Conservation (phyloP, 352 stramenopile species). For the Phytopythium litorale region DNA sequence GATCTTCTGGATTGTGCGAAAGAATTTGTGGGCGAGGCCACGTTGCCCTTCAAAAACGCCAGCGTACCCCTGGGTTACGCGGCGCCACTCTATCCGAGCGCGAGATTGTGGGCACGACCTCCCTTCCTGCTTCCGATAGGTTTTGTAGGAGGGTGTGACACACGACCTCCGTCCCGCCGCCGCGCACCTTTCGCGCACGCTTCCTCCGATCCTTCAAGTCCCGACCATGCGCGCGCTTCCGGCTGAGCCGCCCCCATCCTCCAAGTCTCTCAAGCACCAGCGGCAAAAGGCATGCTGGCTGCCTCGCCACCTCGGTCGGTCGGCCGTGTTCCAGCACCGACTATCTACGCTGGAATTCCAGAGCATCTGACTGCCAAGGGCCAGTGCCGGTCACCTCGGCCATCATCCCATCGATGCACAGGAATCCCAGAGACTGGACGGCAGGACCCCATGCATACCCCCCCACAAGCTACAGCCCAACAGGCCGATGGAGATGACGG, state of each 20-base stretch:
- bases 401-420: background rate
- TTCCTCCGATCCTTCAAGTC: slow-evolving; percentile 9
- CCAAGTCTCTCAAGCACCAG: background rate
- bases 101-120: background rate
- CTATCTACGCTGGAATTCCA: background rate
- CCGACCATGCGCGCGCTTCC: background rate
- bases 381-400: background rate
- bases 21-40: background rate
- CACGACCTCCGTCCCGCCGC: slow-evolving; percentile 1
- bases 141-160: background rate
- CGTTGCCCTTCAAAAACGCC: background rate
- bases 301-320: no score
- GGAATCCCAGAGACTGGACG: background rate
- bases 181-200: slow-evolving; percentile 7
- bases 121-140: background rate
- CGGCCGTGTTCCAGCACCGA: background rate
- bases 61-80: slow-evolving; percentile 1
- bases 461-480: no score
- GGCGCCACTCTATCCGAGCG: background rate
- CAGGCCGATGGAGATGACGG: no score
- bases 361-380: background rate
- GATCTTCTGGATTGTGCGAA: background rate
- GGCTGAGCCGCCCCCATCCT: slow-evolving; percentile 1
- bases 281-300: background rate
- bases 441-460: background rate